Percentiles rank a stretch among this genome's conserved stretches.
Evolutionary conservation across 2,329 filamentous ascomycete genomes (phyloP).

Genomic region (Alternaria sp.): DNA sequence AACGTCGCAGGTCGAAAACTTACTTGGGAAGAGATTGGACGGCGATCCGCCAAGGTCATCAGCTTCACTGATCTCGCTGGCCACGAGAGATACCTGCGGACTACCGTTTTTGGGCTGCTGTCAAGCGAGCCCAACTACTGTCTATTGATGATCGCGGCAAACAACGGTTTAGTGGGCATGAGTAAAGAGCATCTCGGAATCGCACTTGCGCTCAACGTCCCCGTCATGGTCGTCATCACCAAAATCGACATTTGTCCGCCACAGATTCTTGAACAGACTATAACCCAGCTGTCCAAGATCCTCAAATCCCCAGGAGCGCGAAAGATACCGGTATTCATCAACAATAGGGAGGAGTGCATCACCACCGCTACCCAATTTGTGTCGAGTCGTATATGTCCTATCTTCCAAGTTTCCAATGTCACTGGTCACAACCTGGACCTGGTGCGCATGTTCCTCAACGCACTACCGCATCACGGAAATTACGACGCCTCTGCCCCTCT

Average conservation of each 20-base stretch:
- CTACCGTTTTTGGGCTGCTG: conserved; percentile 93
- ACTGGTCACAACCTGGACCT: conserved; percentile 90
- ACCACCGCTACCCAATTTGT: conserved; percentile 97
- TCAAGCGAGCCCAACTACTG: conserved; percentile 98
- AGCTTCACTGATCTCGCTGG: conserved; percentile 95
- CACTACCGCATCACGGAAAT: conserved; percentile 90
- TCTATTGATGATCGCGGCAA: conserved; percentile 96
- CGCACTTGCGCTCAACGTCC: conserved; percentile 90
- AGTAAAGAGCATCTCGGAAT: conserved; percentile 98
- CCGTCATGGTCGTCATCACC: conserved; percentile 96
- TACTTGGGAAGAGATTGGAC: conserved; percentile 97
- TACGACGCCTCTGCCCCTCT: conserved; percentile 86
- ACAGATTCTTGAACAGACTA: conserved; percentile 91
- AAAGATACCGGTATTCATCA: conserved; percentile 97
- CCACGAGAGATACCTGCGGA: conserved; percentile 92
- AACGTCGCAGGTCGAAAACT: conserved; percentile 83
- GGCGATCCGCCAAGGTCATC: conserved; percentile 93
- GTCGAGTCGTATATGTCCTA: conserved; percentile 90
- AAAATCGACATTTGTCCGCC: conserved; percentile 99
- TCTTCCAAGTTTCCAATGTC: conserved; percentile 98
- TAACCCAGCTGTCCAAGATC: conserved; percentile 89
- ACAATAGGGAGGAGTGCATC: conserved; percentile 87
- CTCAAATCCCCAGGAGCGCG: conserved; percentile 90
- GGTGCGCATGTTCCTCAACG: conserved; percentile 91
- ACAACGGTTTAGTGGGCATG: conserved; percentile 97